Conservation (phyloP, 139 green algal species). For the Chlamydomonas sp. region DNA sequence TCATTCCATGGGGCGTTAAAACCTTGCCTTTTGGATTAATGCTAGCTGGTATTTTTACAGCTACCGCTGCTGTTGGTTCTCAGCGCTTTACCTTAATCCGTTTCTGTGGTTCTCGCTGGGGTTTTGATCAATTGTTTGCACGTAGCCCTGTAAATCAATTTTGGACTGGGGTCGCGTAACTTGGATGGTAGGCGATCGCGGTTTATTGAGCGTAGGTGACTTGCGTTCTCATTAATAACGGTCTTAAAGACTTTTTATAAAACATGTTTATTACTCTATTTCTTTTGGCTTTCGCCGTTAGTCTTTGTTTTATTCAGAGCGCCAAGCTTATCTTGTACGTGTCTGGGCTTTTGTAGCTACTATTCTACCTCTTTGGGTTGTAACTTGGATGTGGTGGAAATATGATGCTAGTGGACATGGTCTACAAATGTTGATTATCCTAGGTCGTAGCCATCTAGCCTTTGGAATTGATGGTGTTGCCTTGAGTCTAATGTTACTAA, state of each 20-base stretch:
- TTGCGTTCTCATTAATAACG: too few species aligned
- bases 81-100: constrained; percentile 4
- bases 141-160: background rate
- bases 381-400: too few species aligned
- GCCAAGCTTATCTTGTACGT: background rate
- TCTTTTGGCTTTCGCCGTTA: background rate
- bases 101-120: constrained; percentile 18
- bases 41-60: constrained; percentile 2
- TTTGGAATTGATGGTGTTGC: too few species aligned
- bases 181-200: background rate
- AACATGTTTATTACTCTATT: constrained; percentile 8
- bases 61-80: constrained; percentile 10
- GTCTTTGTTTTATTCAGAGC: background rate
- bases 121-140: constrained; percentile 6
- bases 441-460: too few species aligned
- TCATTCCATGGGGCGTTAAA: constrained; percentile 21
- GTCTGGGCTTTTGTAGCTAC: constrained; percentile 14
- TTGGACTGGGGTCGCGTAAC: constrained; percentile 7
- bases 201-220: too few species aligned
- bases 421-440: too few species aligned
- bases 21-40: constrained; percentile 4
- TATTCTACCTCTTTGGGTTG: constrained; percentile 19
- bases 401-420: too few species aligned
- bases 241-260: too few species aligned
- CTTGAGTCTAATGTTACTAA: too few species aligned